These are phyloP conservation scores for Theobroma cacao DNA, from an alignment of 345 rosid species.

Conservation along the genomic window DNA sequence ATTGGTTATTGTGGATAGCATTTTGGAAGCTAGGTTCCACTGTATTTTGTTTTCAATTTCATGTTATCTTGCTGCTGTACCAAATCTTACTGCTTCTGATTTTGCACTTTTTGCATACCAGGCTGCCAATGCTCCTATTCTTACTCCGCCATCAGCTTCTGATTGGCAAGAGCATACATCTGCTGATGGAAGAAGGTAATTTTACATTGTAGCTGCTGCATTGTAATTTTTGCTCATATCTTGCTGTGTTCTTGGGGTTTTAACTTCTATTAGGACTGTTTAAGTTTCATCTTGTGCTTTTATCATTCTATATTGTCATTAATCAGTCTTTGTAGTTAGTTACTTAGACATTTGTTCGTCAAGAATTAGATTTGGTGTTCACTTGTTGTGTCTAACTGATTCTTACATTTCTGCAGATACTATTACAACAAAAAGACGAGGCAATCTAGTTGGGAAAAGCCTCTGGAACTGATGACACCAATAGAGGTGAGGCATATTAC, in stretches of 20 bases:
- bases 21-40: slow-evolving; percentile 9
- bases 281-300: neutral
- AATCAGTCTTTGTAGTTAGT: neutral
- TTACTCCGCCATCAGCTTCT: slow-evolving; percentile 54
- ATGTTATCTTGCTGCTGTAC: neutral
- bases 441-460: slow-evolving; percentile 99
- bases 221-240: neutral
- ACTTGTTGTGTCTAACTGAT: neutral
- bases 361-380: neutral
- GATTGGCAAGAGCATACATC: slow-evolving; percentile 98
- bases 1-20: neutral
- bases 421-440: slow-evolving; percentile 91
- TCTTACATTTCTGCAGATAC: slow-evolving; percentile 50
- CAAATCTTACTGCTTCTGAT: slow-evolving; percentile 1
- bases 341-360: neutral
- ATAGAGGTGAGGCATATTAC: slow-evolving; percentile 66
- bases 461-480: slow-evolving; percentile 90
- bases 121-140: slow-evolving; percentile 37
- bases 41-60: neutral
- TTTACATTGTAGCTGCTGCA: slow-evolving; percentile 15
- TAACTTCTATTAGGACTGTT: neutral
- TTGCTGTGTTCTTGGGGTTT: neutral
- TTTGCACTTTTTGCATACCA: slow-evolving; percentile 17
- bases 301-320: neutral
- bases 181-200: slow-evolving; percentile 84